Conservation (phyloP, 2,329 filamentous ascomycete genomes). For the Trichoderma sp. region DNA sequence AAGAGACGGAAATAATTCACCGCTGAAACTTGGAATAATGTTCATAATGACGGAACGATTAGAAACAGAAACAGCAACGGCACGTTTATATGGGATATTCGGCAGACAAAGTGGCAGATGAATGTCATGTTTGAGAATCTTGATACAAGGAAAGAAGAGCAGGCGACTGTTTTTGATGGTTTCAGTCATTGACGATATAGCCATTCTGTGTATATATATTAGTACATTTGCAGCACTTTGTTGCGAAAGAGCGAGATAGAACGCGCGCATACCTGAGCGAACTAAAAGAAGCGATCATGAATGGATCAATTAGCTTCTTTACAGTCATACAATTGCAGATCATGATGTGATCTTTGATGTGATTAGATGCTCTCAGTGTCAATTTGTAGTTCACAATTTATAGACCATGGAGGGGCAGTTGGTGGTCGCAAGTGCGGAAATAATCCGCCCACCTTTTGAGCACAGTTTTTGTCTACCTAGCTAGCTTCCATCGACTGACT, state of each 20-base stretch:
- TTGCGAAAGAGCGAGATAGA: not conserved
- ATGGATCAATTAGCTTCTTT: not conserved
- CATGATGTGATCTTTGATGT: not conserved
- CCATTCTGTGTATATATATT: not conserved
- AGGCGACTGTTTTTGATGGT: not conserved
- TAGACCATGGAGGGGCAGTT: not conserved
- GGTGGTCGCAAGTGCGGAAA: not conserved
- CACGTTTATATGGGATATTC: not conserved
- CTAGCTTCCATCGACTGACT: not conserved
- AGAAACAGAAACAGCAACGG: conserved; percentile 13
- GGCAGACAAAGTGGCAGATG: not conserved
- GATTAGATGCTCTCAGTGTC: not conserved
- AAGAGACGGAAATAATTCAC: conserved; percentile 17
- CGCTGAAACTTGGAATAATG: not conserved
- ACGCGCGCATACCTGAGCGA: not conserved
- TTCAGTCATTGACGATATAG: not conserved
- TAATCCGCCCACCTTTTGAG: conserved; percentile 7
- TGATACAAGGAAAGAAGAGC: not conserved
- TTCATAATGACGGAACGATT: conserved; percentile 20
- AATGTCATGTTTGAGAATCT: not conserved
- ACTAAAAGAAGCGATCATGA: not conserved
- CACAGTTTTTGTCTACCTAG: not conserved
- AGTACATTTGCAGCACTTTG: not conserved
- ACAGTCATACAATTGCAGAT: not conserved
- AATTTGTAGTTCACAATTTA: not conserved